phyloP scores from a whole-genome alignment of 2,329 filamentous ascomycete genomes.

The Trichoderma sp. region DNA sequence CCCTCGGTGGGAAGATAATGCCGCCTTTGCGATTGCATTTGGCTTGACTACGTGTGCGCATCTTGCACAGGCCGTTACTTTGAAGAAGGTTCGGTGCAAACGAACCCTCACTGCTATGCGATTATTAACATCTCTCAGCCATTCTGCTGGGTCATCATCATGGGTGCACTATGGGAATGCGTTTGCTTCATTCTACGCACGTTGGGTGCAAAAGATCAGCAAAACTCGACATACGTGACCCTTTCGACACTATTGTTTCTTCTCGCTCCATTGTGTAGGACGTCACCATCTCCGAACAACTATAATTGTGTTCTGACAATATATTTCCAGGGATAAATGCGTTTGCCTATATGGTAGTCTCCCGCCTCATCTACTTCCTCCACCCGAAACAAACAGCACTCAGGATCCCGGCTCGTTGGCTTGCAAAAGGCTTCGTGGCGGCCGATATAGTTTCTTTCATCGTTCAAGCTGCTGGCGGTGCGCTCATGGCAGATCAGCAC shows the following conservation, averaged over 20 bases:
- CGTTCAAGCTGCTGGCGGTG: constrained; percentile 41
- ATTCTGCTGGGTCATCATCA: constrained; percentile 41
- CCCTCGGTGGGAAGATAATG: constrained; percentile 34
- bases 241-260: constrained; percentile 38
- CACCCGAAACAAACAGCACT: constrained; percentile 38
- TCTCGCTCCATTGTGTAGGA: constrained; percentile 40
- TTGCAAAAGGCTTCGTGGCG: constrained; percentile 47
- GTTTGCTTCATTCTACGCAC: constrained; percentile 38
- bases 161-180: constrained; percentile 40
- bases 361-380: constrained; percentile 39
- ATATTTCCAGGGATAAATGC: constrained; percentile 39
- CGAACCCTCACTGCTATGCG: neutral
- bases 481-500: constrained; percentile 32
- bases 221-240: constrained; percentile 32
- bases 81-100: constrained; percentile 30
- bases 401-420: constrained; percentile 34
- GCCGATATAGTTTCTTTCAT: constrained; percentile 48
- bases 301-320: constrained; percentile 4
- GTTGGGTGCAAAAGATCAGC: constrained; percentile 38
- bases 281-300: neutral
- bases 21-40: constrained; percentile 34
- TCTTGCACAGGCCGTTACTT: constrained; percentile 29
- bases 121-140: neutral
- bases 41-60: constrained; percentile 30
- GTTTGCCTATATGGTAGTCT: constrained; percentile 45